Evolutionary conservation across 768 basidiomycete genomes (phyloP).

Genomic region (Termitomyces sp.): DNA sequence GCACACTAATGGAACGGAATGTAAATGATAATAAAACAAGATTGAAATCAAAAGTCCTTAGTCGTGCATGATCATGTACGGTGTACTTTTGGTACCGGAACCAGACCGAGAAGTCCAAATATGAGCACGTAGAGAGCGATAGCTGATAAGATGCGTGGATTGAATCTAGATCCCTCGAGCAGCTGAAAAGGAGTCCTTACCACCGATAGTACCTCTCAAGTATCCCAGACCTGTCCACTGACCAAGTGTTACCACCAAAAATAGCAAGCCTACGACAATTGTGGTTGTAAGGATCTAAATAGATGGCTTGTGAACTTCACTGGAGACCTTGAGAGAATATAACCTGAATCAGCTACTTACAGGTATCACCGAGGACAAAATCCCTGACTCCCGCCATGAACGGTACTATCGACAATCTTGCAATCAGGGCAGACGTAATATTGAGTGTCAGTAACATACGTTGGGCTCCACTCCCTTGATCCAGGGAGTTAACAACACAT

Average conservation of each 20-base stretch:
- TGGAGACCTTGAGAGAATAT: not conserved
- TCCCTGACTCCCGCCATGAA: constrained; percentile 69
- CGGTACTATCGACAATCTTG: constrained; percentile 49
- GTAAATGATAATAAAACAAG: constrained; percentile 6
- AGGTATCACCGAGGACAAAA: constrained; percentile 67
- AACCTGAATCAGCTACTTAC: constrained; percentile 26
- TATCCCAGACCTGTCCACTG: constrained; percentile 67
- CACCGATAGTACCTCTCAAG: constrained; percentile 58
- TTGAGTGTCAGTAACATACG: constrained; percentile 37
- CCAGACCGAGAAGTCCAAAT: constrained; percentile 73
- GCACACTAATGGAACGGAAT: constrained; percentile 1
- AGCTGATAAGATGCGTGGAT: constrained; percentile 34
- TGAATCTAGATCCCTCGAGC: not conserved
- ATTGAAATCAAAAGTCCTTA: constrained; percentile 2
- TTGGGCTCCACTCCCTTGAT: constrained; percentile 66
- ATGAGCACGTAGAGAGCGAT: constrained; percentile 65
- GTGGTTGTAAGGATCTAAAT: constrained; percentile 55
- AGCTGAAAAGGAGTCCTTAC: constrained; percentile 32
- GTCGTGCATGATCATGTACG: constrained; percentile 20
- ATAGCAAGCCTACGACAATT: constrained; percentile 68
- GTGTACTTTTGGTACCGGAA: constrained; percentile 58
- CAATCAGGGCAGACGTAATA: not conserved
- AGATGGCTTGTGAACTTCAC: constrained; percentile 1
- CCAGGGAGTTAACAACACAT: constrained; percentile 66
- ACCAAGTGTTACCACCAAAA: constrained; percentile 60